Percentiles rank a stretch among this genome's conserved stretches.
Evolutionary conservation across 805 yeast species (phyloP).

Genomic region (Brettanomyces bruxellensis): DNA sequence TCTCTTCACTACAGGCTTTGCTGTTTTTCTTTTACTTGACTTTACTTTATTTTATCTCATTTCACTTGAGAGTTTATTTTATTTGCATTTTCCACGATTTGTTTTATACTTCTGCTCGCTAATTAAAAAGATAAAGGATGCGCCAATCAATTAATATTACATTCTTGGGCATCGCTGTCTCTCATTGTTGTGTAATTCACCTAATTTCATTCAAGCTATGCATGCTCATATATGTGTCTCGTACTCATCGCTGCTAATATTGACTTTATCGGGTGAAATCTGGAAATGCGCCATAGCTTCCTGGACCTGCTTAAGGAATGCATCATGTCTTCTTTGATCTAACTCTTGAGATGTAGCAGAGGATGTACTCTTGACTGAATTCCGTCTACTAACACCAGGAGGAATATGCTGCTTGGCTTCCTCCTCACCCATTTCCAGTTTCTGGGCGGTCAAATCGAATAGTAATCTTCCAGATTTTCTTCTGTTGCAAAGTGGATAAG

Average conservation of each 20-base stretch:
- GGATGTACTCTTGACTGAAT: conserved; percentile 10
- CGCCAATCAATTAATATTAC: no score
- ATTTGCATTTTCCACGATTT: no score
- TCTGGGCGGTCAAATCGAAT: conserved; percentile 56
- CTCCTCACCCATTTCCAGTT: conserved; percentile 59
- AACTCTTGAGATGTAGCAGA: conserved; percentile 13
- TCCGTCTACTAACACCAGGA: conserved; percentile 22
- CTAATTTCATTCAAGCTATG: no score
- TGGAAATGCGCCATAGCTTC: conserved; percentile 30
- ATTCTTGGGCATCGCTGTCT: no score
- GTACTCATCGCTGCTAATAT: conserved; percentile 46
- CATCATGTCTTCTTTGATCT: conserved; percentile 16
- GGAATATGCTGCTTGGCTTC: conserved; percentile 31
- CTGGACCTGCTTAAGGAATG: conserved; percentile 32
- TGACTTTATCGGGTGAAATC: conserved; percentile 28
- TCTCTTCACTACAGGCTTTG: no score
- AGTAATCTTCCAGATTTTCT: conserved; percentile 71
- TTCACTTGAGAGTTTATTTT: no score
- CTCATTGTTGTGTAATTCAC: no score
- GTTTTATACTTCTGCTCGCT: no score
- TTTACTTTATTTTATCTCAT: no score
- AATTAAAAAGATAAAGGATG: no score
- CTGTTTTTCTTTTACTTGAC: no score
- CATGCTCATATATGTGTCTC: conserved; percentile 29
- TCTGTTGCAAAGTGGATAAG: conserved; percentile 34